Evolutionary conservation across 2,329 filamentous ascomycete genomes (phyloP).

Genomic region (Sclerotinia spermophila): DNA sequence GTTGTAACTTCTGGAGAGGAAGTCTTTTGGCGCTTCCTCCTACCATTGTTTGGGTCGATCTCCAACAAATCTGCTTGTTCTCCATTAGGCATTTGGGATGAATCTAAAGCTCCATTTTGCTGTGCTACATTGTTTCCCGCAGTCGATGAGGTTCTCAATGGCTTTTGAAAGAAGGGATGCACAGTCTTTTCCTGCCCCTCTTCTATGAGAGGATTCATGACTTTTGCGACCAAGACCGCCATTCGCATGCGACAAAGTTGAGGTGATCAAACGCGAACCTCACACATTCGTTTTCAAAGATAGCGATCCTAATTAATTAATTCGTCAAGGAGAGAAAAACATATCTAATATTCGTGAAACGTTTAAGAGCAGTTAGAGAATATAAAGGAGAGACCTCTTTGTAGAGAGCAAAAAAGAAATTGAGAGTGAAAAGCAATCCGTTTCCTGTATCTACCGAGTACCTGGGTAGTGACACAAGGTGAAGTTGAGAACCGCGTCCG

Average conservation of each 20-base stretch:
- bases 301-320: not conserved
- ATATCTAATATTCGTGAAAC: not conserved
- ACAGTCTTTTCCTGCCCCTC: constrained; percentile 27
- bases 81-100: not conserved
- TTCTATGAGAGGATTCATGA: constrained; percentile 33
- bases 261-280: constrained; percentile 27
- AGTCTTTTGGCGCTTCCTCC: constrained; percentile 46
- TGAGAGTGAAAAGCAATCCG: constrained; percentile 1
- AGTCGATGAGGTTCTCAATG: constrained; percentile 26
- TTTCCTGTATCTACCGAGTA: not conserved
- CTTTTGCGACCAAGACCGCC: constrained; percentile 34
- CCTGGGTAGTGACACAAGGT: not conserved
- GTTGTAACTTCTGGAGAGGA: constrained; percentile 25
- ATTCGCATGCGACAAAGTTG: constrained; percentile 24
- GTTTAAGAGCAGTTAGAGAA: not conserved
- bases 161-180: constrained; percentile 36
- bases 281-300: constrained; percentile 26
- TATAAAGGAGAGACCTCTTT: not conserved
- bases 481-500: constrained; percentile 14
- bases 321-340: not conserved
- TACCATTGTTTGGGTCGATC: constrained; percentile 35
- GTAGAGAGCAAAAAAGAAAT: not conserved
- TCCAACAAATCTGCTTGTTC: constrained; percentile 30
- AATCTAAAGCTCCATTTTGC: not conserved
- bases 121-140: not conserved